A percentile compares a stretch with the other conserved stretches of the same genome.
phyloP scores from a whole-genome alignment of 371 early-diverging fungal species.

The Quaeritorhiza haematococci region DNA sequence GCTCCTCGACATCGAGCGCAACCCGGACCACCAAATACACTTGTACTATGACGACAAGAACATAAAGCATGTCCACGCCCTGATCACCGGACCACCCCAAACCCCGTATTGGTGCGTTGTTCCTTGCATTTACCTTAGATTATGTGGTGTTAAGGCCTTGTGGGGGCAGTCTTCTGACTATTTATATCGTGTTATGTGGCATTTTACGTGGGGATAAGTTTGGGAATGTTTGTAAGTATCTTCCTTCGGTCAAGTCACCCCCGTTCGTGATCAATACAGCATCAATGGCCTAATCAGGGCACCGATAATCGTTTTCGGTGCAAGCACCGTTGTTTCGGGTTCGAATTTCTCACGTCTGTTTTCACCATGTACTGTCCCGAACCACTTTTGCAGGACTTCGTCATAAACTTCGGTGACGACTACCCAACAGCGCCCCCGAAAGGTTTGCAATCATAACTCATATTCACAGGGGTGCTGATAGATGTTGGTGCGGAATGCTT shows the following conservation, averaged over 20 bases:
- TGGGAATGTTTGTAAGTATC: constrained; percentile 31
- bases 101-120: constrained; percentile 39
- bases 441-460: constrained; percentile 16
- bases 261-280: neutral
- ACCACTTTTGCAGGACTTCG: constrained; percentile 42
- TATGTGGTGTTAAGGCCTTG: too few relatives aligned
- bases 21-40: constrained; percentile 41
- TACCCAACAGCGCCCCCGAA: constrained; percentile 53
- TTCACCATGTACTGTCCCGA: too few relatives aligned
- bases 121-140: neutral
- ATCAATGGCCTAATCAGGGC: neutral
- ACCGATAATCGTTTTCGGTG: too few relatives aligned
- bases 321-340: too few relatives aligned
- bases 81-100: constrained; percentile 49
- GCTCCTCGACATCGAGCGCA: constrained; percentile 14
- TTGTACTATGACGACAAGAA: constrained; percentile 39
- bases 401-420: constrained; percentile 43
- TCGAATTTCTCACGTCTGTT: too few relatives aligned
- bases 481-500: neutral
- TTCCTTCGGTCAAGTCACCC: neutral
- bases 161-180: neutral
- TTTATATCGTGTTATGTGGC: constrained; percentile 4
- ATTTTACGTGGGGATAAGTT: constrained; percentile 4
- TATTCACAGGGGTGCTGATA: neutral
- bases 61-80: constrained; percentile 50